Percentiles rank a stretch among this genome's conserved stretches.
Conservation (phyloP, 1,284 basidiomycete genomes). For the Trichosporon sp. region DNA sequence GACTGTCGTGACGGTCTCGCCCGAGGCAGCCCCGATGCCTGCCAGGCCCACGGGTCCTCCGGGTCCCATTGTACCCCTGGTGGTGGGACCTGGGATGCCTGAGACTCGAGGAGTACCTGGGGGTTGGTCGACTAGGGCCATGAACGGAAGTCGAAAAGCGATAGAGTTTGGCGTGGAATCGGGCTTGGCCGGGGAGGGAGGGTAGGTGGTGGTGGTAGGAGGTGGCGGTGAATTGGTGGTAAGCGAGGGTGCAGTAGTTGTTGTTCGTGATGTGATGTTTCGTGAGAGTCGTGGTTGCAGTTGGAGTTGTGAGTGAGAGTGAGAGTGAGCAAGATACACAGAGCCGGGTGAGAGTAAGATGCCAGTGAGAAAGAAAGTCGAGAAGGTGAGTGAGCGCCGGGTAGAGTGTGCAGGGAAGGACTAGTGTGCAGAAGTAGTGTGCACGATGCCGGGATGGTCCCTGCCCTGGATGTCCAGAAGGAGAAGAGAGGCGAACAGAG, state of each 20-base stretch:
- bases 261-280: not conserved
- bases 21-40: not conserved
- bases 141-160: not conserved
- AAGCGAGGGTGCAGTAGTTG: not conserved
- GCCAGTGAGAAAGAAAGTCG: not conserved
- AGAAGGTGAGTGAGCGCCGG: not conserved
- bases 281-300: not conserved
- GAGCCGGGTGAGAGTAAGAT: not conserved
- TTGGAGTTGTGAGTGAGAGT: not conserved
- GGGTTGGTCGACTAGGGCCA: conserved; percentile 16
- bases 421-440: not conserved
- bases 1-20: not conserved
- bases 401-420: not conserved
- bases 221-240: conserved; percentile 1
- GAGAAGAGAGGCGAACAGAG: no score
- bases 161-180: conserved; percentile 10
- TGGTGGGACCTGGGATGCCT: not conserved
- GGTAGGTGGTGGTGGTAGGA: not conserved
- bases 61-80: not conserved
- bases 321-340: not conserved
- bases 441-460: not conserved
- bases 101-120: not conserved
- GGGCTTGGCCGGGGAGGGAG: not conserved
- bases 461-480: not conserved
- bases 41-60: not conserved